phyloP scores from a whole-genome alignment of 2,329 filamentous ascomycete species.

The Trichophaea hybrida region DNA sequence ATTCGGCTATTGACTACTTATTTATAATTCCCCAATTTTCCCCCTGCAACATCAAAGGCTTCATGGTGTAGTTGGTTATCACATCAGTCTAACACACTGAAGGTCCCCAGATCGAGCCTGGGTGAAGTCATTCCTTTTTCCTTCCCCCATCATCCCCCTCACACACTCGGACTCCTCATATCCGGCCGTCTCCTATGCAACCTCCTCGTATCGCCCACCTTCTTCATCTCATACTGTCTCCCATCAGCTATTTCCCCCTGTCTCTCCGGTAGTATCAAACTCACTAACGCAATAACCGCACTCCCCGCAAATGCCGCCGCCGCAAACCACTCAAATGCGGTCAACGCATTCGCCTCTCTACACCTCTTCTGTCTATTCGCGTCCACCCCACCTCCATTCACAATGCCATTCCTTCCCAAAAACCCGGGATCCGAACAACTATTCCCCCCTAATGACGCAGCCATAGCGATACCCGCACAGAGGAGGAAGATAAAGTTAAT shows the following conservation, averaged over 20 bases:
- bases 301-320: constrained; percentile 33
- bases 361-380: constrained; percentile 33
- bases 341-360: constrained; percentile 38
- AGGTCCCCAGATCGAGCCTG: constrained; percentile 21
- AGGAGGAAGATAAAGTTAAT: constrained; percentile 39
- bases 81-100: constrained; percentile 22
- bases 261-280: constrained; percentile 2
- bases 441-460: constrained; percentile 34
- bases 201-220: background rate
- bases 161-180: background rate
- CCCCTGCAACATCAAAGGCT: constrained; percentile 6
- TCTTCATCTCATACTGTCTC: background rate
- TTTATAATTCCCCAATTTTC: no score
- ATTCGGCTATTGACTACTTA: no score
- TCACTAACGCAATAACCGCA: constrained; percentile 2
- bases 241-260: background rate
- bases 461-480: constrained; percentile 36
- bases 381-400: constrained; percentile 31
- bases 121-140: constrained; percentile 17
- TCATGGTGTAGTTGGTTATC: constrained; percentile 24
- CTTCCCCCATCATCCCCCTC: background rate
- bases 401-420: constrained; percentile 32
- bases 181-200: background rate
- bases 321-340: constrained; percentile 40
- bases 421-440: constrained; percentile 33